Base-by-base conservation (phyloP, 208 protist genomes). In the Polymyxa betae region DNA sequence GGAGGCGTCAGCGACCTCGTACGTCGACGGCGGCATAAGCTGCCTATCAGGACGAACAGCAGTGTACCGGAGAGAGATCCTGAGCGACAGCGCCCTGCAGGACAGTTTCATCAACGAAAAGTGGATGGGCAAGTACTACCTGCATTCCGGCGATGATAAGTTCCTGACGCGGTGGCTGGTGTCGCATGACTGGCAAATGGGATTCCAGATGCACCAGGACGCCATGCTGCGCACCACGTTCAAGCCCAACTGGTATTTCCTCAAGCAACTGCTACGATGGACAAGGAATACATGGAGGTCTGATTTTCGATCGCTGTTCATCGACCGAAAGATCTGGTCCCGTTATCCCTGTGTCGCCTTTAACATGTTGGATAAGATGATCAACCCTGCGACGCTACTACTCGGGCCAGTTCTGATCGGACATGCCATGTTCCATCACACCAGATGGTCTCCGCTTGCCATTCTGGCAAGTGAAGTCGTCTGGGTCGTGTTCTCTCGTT, bases 91-190 rank as follows among this genome's bases (percentile, higher is more conserved):
- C 54, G 54, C 16, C 54, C 54, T 66, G 54, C 54, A 66, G 54
- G 16, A 66, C 54, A 29, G 20, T 16, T 66, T 66, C 54, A 29
- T 66, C 54, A 66, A 66, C 54, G 54, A 66, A 29, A 66, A 66
- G 54, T 66, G 54, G 54, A 16, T 16, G 54, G 54, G 54, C 54
- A 66, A 66, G 54, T 66, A 66, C 54, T 29, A 66, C 20, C 29
- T 66, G 54, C 54, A 66, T 29, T 66, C 54, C 54, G 54, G 54
- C 54, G 54, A 66, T 29, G 54, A 66, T 29, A 66, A 66, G 54
- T 66, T 66, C 54, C 54, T 66, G 54, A 66, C 54, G 54, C 54
- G 54, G 29, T 66, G 54, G 54, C 29, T 66, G 54, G 54, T 66
- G 54, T 32, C 16, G 54, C 16, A 66, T 32, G 20, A 66, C 54